Evolutionary conservation across 768 basidiomycete genomes (phyloP), one percentile per base, ranked within the genome.

Genomic region (Cyclocybe cylindracea): DNA sequence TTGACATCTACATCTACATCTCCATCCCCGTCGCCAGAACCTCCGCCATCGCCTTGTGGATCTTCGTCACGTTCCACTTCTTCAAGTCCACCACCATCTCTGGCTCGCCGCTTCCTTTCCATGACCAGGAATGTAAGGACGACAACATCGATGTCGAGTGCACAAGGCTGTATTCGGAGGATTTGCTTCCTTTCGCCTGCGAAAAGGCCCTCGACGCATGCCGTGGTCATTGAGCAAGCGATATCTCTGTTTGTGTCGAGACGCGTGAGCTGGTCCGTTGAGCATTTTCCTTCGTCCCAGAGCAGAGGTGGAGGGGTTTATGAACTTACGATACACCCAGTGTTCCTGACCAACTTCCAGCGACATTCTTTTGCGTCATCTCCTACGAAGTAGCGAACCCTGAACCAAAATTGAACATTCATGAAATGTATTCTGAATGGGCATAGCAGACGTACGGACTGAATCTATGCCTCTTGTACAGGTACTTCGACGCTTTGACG

Each of bases 61-160:
- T 78, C 75, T 38, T 71, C 72, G 47, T 71, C 70, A 50, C 69
- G 62, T 14, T 59, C 60, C 36, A 51, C 54, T 24, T 63, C 39
- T 29, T 53, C 52, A 14, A 62, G 59, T 7, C 43, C 31, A 36
- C 38, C 46, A 6, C 69, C 66, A 53, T 72, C 62, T 42, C 64
- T 63, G 39, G 78, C 77, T 14, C 78, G 71, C 38, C 78, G 68
- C 59, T 78, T 78, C 66, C 76, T 80, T 68, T 81, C 80, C 71
- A 82, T 73, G 49, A 84, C 73, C 48, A 83, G 56, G 55, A 82
- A 83, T 13, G 83, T 78, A 19, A 83, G 64, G 10, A 83, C 64
- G 37, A 83, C 66, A 43, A 83, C 67, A 63, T 83, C 81, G 49
- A 79, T 68, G 60, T 82, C 77, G 16, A 81, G 61, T 29, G 69